Evolutionary conservation across 208 protist genomes (phyloP), one percentile per base, ranked within the genome.

Genomic region (Trypanosoma scelopori): DNA sequence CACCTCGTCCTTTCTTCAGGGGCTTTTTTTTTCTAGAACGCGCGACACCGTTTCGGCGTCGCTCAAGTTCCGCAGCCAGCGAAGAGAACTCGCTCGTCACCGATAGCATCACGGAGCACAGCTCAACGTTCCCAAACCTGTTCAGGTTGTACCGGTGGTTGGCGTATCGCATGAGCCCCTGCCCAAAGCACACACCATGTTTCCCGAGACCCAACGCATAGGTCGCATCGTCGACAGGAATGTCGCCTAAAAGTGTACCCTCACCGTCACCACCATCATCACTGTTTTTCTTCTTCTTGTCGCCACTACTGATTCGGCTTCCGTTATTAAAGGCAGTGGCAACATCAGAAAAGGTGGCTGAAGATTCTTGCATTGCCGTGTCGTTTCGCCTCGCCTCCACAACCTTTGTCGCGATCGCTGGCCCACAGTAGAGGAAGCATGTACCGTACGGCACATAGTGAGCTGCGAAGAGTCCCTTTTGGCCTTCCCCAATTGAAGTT

Each of bases 121-220:
- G 66, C 77, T 94, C 89, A 42, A 88, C 79, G 68, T 94, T 94
- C 50, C 89, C 89, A 57, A 88, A 94, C 22, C 79, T 87, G 22
- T 75, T 79, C 9, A 86, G 59, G 71, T 92, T 92, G 78, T 94
- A 94, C 50, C 89, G 89, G 70, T 94, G 89, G 71, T 94, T 94
- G 43, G 88, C 89, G 74, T 94, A 94, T 27, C 89, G 82, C 18
- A 84, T 76, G 11, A 92, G 70, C 9, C 85, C 82, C 51, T 92
- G 89, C 2, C 89, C 89, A 61, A 91, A 92, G 70, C 85, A 92
- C 28, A 92, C 65, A 28, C 71, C 78, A 39, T 91, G 77, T n/a
- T 63, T 46, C 20, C 82, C 89, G 0, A 94, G 71, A 2, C 85
- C 84, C n/a, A 94, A 56, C 16, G 85, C 89, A 74, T 94, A 94